These are phyloP conservation scores for Gracilaria domingensis DNA, from an alignment of 23 red algal species.

Conservation along the genomic window DNA sequence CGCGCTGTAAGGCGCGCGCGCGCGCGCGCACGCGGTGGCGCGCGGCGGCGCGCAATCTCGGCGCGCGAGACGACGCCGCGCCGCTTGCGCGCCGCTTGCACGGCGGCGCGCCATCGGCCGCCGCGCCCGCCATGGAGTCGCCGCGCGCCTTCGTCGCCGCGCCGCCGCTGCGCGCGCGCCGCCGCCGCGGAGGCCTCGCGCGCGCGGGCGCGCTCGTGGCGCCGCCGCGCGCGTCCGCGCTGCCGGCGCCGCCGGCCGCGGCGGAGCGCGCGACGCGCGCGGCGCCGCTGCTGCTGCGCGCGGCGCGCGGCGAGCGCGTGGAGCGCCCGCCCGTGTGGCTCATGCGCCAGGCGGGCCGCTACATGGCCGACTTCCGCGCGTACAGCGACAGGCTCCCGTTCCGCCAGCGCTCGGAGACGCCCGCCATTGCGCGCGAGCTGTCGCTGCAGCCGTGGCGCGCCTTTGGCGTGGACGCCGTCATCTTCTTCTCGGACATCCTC, in stretches of 20 bases:
- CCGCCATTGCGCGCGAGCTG: slow-evolving; percentile 85
- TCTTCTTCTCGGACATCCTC: slow-evolving; percentile 97
- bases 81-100: neutral
- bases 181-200: neutral
- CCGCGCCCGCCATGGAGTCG: neutral
- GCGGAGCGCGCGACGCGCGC: slow-evolving; percentile 75
- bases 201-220: neutral
- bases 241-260: neutral
- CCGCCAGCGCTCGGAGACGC: slow-evolving; percentile 85
- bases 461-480: slow-evolving; percentile 85
- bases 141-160: neutral
- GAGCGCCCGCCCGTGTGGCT: slow-evolving; percentile 91
- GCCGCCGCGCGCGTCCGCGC: neutral
- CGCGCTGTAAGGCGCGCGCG: neutral
- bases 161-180: neutral
- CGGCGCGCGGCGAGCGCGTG: slow-evolving; percentile 65
- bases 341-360: slow-evolving; percentile 97
- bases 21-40: neutral
- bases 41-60: neutral
- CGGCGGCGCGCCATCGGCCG: neutral
- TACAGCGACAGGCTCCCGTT: slow-evolving; percentile 82
- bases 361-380: slow-evolving; percentile 89
- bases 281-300: slow-evolving; percentile 80
- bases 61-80: neutral
- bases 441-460: slow-evolving; percentile 92